Conservation (phyloP, 2,329 filamentous ascomycete species). For the Pseudogymnoascus pannorum region DNA sequence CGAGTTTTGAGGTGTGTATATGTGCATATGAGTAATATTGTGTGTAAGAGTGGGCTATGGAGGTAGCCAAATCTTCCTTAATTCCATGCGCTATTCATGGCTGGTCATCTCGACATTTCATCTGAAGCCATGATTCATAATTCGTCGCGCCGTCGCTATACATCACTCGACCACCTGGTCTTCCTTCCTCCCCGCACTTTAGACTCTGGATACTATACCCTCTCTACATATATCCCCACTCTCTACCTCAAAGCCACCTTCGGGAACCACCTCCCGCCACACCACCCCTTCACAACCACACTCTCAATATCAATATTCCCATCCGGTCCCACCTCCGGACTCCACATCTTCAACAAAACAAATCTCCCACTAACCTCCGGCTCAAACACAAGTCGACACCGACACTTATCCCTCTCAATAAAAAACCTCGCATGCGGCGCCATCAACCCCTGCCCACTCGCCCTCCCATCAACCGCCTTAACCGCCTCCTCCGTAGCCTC, state of each 20-base stretch:
- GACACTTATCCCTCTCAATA: constrained; percentile 74
- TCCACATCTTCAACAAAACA: constrained; percentile 87
- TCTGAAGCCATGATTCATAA: background rate
- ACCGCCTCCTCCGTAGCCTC: constrained; percentile 50
- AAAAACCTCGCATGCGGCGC: constrained; percentile 73
- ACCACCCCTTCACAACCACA: constrained; percentile 74
- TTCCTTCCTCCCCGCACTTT: background rate
- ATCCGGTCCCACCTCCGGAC: constrained; percentile 55
- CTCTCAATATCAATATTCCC: constrained; percentile 86
- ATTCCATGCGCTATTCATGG: background rate
- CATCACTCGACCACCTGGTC: background rate
- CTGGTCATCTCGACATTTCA: background rate
- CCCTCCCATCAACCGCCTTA: constrained; percentile 44
- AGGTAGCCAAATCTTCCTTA: background rate
- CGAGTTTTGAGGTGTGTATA: background rate
- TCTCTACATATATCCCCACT: background rate
- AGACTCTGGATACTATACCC: background rate
- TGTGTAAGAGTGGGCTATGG: background rate
- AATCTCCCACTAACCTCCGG: constrained; percentile 75
- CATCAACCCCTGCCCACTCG: constrained; percentile 44
- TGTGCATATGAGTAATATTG: background rate
- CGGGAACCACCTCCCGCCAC: constrained; percentile 78
- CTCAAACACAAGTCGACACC: constrained; percentile 79
- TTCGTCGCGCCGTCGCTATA: background rate
- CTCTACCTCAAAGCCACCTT: constrained; percentile 51